Conservation (phyloP, 192 early-diverging fungal species). For the Anaeromyces robustus region DNA sequence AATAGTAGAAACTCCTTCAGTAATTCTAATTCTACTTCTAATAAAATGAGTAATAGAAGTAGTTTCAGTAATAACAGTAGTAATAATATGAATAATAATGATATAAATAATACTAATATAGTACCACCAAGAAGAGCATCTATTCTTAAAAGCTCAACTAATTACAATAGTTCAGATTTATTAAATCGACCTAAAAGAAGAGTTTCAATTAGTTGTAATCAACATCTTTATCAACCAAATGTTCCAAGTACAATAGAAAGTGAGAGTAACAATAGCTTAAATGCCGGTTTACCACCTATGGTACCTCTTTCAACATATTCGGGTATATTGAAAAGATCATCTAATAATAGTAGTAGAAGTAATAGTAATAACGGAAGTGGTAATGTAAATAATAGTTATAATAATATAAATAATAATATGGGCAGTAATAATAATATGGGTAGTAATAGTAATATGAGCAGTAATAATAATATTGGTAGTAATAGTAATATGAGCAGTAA, state of each 20-base stretch:
- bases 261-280: not conserved
- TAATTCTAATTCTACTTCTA: no score
- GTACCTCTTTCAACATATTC: not conserved
- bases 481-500: not conserved
- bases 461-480: not conserved
- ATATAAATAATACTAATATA: not conserved
- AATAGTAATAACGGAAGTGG: not conserved
- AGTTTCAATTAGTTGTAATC: not conserved
- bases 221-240: not conserved
- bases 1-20: no score
- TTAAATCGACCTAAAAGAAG: not conserved
- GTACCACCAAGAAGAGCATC: not conserved
- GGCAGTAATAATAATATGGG: not conserved
- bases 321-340: not conserved
- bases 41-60: no score
- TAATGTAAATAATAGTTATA: not conserved
- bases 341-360: not conserved
- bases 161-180: not conserved
- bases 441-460: not conserved
- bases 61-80: no score
- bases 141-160: not conserved
- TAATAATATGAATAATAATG: not conserved
- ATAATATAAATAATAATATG: not conserved
- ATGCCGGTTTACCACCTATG: not conserved
- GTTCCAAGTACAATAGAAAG: not conserved